These are phyloP conservation scores for Achaetomiella virescens DNA, from an alignment of 495 filamentous ascomycete species.

Conservation along the genomic window DNA sequence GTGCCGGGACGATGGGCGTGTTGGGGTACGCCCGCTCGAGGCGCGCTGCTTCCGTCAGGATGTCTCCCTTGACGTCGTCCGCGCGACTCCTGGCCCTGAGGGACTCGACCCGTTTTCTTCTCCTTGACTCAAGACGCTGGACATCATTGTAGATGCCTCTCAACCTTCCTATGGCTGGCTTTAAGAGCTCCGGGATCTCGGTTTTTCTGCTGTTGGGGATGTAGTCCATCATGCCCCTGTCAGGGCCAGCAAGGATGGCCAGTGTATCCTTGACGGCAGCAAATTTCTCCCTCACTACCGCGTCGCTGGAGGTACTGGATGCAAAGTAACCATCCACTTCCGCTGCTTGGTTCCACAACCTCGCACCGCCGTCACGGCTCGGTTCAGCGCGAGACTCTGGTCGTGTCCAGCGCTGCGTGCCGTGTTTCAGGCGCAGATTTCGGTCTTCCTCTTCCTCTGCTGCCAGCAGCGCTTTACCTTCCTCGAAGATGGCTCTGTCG, in stretches of 20 bases:
- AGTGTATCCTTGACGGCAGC: constrained; percentile 68
- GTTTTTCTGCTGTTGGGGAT: constrained; percentile 79
- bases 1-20: constrained; percentile 70
- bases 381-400: constrained; percentile 51
- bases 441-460: constrained; percentile 82
- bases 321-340: constrained; percentile 87
- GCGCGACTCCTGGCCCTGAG: constrained; percentile 69
- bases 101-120: constrained; percentile 67
- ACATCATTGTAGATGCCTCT: constrained; percentile 77
- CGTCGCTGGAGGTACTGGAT: constrained; percentile 76
- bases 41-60: constrained; percentile 73
- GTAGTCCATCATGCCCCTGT: constrained; percentile 75
- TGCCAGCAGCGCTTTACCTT: constrained; percentile 68
- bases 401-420: constrained; percentile 80
- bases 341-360: constrained; percentile 64
- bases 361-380: constrained; percentile 55
- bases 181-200: constrained; percentile 70
- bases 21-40: constrained; percentile 81
- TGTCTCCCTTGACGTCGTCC: constrained; percentile 84
- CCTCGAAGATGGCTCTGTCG: constrained; percentile 68
- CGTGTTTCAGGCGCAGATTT: constrained; percentile 66
- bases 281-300: constrained; percentile 71
- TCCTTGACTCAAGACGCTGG: constrained; percentile 67
- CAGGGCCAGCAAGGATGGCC: constrained; percentile 66
- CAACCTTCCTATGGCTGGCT: constrained; percentile 67